Percentiles rank a stretch among this genome's conserved stretches.
Evolutionary conservation across 176 grass and related monocot genomes (phyloP).

Genomic region (Oryza nivara): DNA sequence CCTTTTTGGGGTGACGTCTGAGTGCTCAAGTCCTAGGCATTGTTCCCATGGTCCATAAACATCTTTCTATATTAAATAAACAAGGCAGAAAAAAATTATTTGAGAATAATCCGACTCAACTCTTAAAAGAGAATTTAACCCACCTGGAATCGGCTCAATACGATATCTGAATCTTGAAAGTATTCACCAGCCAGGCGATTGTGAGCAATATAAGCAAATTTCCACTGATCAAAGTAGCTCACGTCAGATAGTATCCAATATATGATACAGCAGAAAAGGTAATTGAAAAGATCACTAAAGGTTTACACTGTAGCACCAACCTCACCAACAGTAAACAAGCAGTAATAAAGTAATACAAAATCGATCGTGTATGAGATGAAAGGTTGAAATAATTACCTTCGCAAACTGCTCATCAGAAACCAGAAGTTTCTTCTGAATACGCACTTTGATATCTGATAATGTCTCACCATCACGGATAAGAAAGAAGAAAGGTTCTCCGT

Average conservation of each 20-base stretch:
- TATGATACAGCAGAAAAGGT: not conserved
- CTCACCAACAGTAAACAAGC: not conserved
- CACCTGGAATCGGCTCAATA: conserved; percentile 69
- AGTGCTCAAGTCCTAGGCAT: conserved; percentile 71
- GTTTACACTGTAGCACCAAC: not conserved
- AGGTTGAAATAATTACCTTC: conserved; percentile 44
- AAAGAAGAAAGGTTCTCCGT: conserved; percentile 71
- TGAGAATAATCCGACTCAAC: not conserved
- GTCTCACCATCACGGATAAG: conserved; percentile 65
- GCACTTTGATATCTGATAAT: conserved; percentile 61
- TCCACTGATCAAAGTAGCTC: conserved; percentile 63
- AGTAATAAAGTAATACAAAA: not conserved
- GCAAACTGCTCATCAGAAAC: conserved; percentile 68
- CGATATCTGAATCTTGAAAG: conserved; percentile 69
- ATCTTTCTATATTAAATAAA: conserved; percentile 45
- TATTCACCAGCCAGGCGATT: conserved; percentile 50
- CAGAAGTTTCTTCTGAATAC: conserved; percentile 79
- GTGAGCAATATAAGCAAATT: conserved; percentile 60
- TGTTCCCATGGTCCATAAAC: conserved; percentile 78
- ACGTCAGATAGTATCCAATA: conserved; percentile 28
- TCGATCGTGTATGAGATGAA: conserved; percentile 14
- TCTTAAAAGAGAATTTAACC: not conserved
- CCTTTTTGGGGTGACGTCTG: conserved; percentile 56
- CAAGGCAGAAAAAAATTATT: conserved; percentile 21
- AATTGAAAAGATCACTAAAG: not conserved